Evolutionary conservation across 1,284 basidiomycete genomes (phyloP).

Genomic region (Mycosarcoma maydis): DNA sequence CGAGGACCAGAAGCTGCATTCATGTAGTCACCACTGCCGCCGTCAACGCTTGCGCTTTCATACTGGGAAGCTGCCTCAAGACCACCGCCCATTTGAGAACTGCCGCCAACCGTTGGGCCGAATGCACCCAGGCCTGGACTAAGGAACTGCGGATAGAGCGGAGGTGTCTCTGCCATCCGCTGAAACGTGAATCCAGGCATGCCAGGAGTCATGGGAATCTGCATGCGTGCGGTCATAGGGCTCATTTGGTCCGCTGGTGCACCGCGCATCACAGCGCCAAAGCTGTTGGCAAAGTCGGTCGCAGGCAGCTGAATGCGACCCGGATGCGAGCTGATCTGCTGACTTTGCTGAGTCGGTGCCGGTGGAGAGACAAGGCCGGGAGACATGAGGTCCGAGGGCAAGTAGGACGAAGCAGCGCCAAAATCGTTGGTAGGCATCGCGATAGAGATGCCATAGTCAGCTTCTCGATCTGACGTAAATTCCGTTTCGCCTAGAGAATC

Average conservation of each 20-base stretch:
- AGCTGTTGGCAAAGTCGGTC: slow-evolving; percentile 29
- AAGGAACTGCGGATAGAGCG: slow-evolving; percentile 66
- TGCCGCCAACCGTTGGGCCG: slow-evolving; percentile 53
- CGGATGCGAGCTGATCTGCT: slow-evolving; percentile 32
- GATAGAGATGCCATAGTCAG: slow-evolving; percentile 41
- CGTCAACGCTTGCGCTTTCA: background rate
- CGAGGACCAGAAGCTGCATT: slow-evolving; percentile 50
- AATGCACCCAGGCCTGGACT: slow-evolving; percentile 64
- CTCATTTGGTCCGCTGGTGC: slow-evolving; percentile 22
- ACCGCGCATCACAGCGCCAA: slow-evolving; percentile 7
- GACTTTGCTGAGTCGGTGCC: slow-evolving; percentile 2
- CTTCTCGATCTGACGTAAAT: slow-evolving; percentile 1
- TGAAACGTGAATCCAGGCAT: slow-evolving; percentile 69
- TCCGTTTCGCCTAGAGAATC: background rate
- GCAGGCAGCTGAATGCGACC: slow-evolving; percentile 60
- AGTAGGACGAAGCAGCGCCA: slow-evolving; percentile 33
- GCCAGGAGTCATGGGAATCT: slow-evolving; percentile 67
- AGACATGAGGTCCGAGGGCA: slow-evolving; percentile 49
- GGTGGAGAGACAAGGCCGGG: slow-evolving; percentile 41
- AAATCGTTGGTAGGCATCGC: slow-evolving; percentile 30
- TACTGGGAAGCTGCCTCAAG: slow-evolving; percentile 2
- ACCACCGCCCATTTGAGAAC: slow-evolving; percentile 48
- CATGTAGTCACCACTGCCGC: slow-evolving; percentile 17
- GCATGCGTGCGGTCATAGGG: slow-evolving; percentile 37
- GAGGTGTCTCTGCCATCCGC: slow-evolving; percentile 68